A percentile compares a stretch with the other conserved stretches of the same genome.
phyloP scores from a whole-genome alignment of 345 rosid genomes.

The Syzygium oleosum region DNA sequence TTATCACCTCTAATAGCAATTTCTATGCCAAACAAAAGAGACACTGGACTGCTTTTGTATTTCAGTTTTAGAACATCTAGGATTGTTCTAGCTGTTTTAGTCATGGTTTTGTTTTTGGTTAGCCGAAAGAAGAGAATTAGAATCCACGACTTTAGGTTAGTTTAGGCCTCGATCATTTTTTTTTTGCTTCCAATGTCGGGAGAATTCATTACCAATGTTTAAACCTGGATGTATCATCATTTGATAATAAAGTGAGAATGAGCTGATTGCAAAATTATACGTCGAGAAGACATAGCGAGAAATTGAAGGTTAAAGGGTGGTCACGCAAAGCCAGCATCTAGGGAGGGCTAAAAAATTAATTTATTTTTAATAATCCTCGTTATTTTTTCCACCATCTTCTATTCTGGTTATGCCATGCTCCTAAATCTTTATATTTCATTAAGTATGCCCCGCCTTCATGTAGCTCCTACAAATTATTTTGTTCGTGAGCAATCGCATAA shows the following conservation, averaged over 20 bases:
- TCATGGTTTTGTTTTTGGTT: not conserved
- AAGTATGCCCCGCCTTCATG: not conserved
- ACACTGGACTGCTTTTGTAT: not conserved
- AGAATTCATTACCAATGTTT: not conserved
- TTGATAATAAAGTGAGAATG: too few relatives aligned
- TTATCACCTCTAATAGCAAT: not conserved
- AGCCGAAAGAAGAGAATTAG: not conserved
- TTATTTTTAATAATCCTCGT: too few relatives aligned
- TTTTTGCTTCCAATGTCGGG: fast-evolving
- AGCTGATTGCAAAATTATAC: too few relatives aligned
- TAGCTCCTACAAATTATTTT: not conserved
- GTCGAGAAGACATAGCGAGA: too few relatives aligned
- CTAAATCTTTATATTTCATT: not conserved
- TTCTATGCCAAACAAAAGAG: not conserved
- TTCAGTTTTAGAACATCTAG: not conserved
- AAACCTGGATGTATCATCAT: not conserved
- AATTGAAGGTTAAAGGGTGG: too few relatives aligned
- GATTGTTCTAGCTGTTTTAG: not conserved
- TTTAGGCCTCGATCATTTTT: not conserved
- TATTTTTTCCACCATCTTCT: not conserved
- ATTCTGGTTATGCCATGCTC: not conserved
- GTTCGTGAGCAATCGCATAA: not conserved
- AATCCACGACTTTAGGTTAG: not conserved
- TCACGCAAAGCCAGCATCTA: too few relatives aligned
- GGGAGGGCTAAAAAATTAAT: too few relatives aligned